Evolutionary conservation across 2,329 filamentous ascomycete genomes (phyloP), one percentile per base, ranked within the genome.

Genomic region (Diaporthe humulicola): DNA sequence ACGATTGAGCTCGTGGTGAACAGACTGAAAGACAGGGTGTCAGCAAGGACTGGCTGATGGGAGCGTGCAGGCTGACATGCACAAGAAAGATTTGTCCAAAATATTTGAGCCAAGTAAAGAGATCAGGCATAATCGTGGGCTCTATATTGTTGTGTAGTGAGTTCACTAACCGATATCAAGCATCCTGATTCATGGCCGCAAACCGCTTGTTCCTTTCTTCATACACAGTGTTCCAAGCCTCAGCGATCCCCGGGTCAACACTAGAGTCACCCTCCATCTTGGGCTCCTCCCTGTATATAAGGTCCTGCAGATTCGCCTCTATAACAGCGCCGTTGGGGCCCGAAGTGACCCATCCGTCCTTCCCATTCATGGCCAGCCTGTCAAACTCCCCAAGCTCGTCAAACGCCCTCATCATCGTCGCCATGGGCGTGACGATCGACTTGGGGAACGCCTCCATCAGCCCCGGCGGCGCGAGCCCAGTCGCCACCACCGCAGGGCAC

Each of bases 331-430:
- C 70, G 36, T 28, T 73, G 36, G 45, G 48, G 36, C 70, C 70
- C 17, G 60, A 61, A 25, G 25, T 9, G 42, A 42, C 70, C 70
- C 70, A 73, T 9, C 25, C 22, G 33, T 36, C 45, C 36, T 25
- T 38, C 6, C 57, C 70, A 1, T 56, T 57, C 30, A 2, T 40
- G 15, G 70, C 70, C 14, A 72, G 40, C 42, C 25, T n/a, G 70
- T 72, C 70, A 61, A 72, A 72, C n/a, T 72, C 70, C 3, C 56
- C 45, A 8, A 73, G 58, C 45, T 73, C 70, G 45, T 73, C 70
- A 14, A 73, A 73, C 0, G 30, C 70, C 14, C 58, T 73, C 40
- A 72, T 36, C 57, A 72, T 64, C 2, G 70, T 72, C 28, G 42
- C 50, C 70, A 72, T 72, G 30, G 70, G 70, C 22, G 70, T 72